These are phyloP conservation scores for Eleusine indica DNA, from an alignment of 176 grass and related monocot species.

Conservation along the genomic window DNA sequence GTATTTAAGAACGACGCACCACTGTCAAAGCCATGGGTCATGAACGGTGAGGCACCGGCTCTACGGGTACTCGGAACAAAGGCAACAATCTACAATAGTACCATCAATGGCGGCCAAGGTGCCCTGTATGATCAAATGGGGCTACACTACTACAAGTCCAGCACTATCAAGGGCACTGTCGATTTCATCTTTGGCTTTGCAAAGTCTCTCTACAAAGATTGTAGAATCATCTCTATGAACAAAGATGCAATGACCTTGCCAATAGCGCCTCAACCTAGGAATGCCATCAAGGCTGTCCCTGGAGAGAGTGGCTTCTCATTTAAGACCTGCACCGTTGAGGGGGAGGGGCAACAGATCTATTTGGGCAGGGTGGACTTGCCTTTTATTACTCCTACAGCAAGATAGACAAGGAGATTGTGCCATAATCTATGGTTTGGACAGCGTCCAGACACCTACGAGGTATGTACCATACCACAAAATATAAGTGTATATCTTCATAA, in stretches of 20 bases:
- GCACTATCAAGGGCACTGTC: slow-evolving; percentile 49
- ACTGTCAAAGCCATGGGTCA: slow-evolving; percentile 19
- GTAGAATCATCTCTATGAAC: slow-evolving; percentile 48
- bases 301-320: slow-evolving; percentile 52
- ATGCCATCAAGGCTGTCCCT: slow-evolving; percentile 25
- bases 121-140: slow-evolving; percentile 64
- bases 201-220: slow-evolving; percentile 47
- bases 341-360: slow-evolving; percentile 39
- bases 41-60: slow-evolving; percentile 58
- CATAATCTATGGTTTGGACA: slow-evolving; percentile 26
- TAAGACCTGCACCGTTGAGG: slow-evolving; percentile 41
- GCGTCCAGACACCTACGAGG: slow-evolving; percentile 31
- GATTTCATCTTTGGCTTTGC: slow-evolving; percentile 70
- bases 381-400: slow-evolving; percentile 40
- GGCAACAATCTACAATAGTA: slow-evolving; percentile 48
- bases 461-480: background rate
- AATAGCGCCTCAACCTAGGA: background rate
- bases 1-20: slow-evolving; percentile 57
- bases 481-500: too few relatives aligned
- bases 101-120: slow-evolving; percentile 53
- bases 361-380: slow-evolving; percentile 55
- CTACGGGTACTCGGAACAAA: slow-evolving; percentile 57
- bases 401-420: slow-evolving; percentile 60
- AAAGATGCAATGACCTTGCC: background rate
- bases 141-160: slow-evolving; percentile 55